Evolutionary conservation across 1,284 basidiomycete species (phyloP).

Genomic region (Hymenochaete sp.): DNA sequence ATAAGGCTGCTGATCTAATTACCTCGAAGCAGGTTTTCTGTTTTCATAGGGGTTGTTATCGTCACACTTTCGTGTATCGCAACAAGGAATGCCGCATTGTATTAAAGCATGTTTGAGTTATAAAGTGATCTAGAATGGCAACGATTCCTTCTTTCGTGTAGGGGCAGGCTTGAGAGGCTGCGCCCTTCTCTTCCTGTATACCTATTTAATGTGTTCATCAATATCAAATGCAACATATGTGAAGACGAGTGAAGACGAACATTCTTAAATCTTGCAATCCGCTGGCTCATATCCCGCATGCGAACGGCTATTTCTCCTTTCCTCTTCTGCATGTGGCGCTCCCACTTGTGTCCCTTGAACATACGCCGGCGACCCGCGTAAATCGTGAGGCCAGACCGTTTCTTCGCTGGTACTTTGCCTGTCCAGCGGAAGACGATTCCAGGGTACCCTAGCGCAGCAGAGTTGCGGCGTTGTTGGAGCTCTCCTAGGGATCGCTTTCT

Average conservation of each 20-base stretch:
- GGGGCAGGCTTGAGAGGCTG: conserved; percentile 11
- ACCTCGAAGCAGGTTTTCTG: too few species aligned
- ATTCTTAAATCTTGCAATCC: conserved; percentile 54
- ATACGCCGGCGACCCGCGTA: conserved; percentile 68
- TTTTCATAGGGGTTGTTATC: too few species aligned
- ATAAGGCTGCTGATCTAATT: too few species aligned
- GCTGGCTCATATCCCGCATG: conserved; percentile 57
- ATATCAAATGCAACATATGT: conserved; percentile 2
- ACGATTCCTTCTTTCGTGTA: conserved; percentile 13
- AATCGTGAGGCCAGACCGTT: conserved; percentile 42
- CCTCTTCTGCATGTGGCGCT: conserved; percentile 43
- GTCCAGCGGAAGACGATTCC: conserved; percentile 21
- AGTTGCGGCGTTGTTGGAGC: not conserved
- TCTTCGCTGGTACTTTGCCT: conserved; percentile 48
- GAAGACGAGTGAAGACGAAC: conserved; percentile 33
- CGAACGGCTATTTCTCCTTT: conserved; percentile 41
- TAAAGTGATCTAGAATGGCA: conserved; percentile 13
- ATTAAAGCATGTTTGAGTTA: too few species aligned
- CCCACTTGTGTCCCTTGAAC: conserved; percentile 84
- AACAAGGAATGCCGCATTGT: too few species aligned
- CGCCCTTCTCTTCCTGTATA: conserved; percentile 10
- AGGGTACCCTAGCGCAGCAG: conserved; percentile 9
- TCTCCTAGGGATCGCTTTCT: not conserved
- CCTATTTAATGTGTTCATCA: not conserved
- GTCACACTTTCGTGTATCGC: too few species aligned